phyloP scores from a whole-genome alignment of 805 yeast genomes.

The Yueomyces sinensis region DNA sequence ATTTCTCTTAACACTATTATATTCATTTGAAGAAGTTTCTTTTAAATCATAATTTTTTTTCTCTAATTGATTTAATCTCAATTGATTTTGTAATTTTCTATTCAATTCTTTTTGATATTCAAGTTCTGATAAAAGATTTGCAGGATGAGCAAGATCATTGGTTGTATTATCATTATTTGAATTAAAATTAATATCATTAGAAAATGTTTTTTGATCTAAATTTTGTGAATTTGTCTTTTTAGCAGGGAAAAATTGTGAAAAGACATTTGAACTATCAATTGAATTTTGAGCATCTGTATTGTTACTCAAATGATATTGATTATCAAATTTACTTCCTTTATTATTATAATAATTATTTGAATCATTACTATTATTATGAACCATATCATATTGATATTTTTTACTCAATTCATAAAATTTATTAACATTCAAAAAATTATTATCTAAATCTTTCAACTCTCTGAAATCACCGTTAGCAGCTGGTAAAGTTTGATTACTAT shows the following conservation, averaged over 20 bases:
- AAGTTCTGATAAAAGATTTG: constrained; percentile 1
- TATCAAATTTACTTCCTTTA: not conserved
- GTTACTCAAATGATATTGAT: not conserved
- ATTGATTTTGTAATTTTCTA: constrained; percentile 16
- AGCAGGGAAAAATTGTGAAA: too few relatives aligned
- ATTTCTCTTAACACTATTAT: not conserved
- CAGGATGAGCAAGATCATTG: not conserved
- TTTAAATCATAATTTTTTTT: constrained; percentile 16
- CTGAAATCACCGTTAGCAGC: too few relatives aligned
- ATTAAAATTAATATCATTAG: too few relatives aligned
- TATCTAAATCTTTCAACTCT: not conserved
- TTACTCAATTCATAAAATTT: not conserved
- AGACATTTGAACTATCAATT: not conserved
- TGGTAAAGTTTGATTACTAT: too few relatives aligned
- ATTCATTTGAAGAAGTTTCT: constrained; percentile 6
- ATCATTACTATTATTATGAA: not conserved
- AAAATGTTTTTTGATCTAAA: too few relatives aligned
- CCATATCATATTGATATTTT: too few relatives aligned
- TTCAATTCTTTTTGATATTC: constrained; percentile 21
- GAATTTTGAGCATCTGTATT: not conserved
- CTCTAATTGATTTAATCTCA: constrained; percentile 17
- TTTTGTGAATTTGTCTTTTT: not conserved
- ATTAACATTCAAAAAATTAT: not conserved
- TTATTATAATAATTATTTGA: too few relatives aligned
- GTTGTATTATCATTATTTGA: too few relatives aligned